Evolutionary conservation across 2,329 filamentous ascomycete genomes (phyloP), one percentile per base, ranked within the genome.

Genomic region (Alternaria viburni): DNA sequence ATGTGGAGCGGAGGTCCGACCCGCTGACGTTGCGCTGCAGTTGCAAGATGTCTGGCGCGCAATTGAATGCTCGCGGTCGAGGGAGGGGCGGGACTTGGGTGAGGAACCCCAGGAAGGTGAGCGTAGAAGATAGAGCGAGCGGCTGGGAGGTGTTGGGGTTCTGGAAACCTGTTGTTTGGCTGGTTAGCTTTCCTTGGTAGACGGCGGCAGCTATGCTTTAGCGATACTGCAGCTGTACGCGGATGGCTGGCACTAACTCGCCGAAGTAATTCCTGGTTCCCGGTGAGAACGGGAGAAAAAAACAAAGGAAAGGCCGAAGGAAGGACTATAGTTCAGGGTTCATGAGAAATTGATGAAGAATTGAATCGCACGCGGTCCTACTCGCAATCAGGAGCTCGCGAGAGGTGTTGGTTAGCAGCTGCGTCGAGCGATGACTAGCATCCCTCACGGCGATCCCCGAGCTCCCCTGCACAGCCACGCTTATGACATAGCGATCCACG

Each of bases 1-100:
- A 57, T 54, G 57, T 46, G 41, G 50, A 62, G 69, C 57, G 58
- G 59, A 59, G 54, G 58, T 51, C 55, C 51, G 62, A 57, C 54
- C 50, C 51, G 55, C 57, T 51, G 30, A 36, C 49, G 49, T 44
- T 54, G 25, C 44, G 21, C 21, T 28, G 60, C 60, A 45, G 44
- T 26, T 59, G 36, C 56, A 46, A 17, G 47, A 50, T 25, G 49
- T 11, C 30, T 12, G 36, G 30, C 21, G 58, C 54, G 69, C 61
- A 67, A 68, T 65, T 61, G 62, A 54, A 56, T 41, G 54, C 54
- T 56, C 55, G 43, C 43, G 28, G 51, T 30, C 32, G 47, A 56
- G 44, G 51, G 47, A 44, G 19, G 43, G 28, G 11, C 21, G 41
- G 15, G 26, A 49, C 26, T 21, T 51, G 10, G 54, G 56, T n/a